phyloP scores from a whole-genome alignment of 129 eudicot genomes.

The Helianthus tuberosus region DNA sequence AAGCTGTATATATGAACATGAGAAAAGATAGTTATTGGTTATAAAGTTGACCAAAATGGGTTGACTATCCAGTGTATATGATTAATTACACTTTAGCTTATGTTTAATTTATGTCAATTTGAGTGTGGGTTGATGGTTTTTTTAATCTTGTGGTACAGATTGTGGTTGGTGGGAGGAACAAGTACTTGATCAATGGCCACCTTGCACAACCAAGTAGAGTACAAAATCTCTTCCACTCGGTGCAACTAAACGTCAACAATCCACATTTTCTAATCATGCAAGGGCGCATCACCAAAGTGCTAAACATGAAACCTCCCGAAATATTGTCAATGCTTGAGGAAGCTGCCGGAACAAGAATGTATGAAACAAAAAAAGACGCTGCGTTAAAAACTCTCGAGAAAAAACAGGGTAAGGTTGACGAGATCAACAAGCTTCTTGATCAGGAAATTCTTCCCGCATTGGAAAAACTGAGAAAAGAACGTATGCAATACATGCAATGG shows the following conservation, averaged over 20 bases:
- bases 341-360: constrained; percentile 99
- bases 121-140: background rate
- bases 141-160: constrained; percentile 50
- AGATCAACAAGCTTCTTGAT: constrained; percentile 96
- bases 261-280: constrained; percentile 99
- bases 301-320: constrained; percentile 99
- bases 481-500: constrained; percentile 99
- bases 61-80: constrained; percentile 1
- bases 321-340: constrained; percentile 99
- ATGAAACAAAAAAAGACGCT: constrained; percentile 93
- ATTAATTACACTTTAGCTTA: constrained; percentile 1
- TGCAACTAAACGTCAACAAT: constrained; percentile 95
- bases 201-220: constrained; percentile 99
- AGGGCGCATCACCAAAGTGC: constrained; percentile 97
- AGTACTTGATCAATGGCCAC: constrained; percentile 95
- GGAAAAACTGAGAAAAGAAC: constrained; percentile 88
- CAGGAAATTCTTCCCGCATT: constrained; percentile 96
- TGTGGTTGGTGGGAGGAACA: constrained; percentile 99
- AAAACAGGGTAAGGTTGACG: constrained; percentile 94
- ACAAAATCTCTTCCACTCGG: constrained; percentile 97
- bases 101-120: background rate
- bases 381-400: constrained; percentile 96
- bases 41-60: constrained; percentile 3
- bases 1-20: background rate
- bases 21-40: constrained; percentile 8